A percentile compares a stretch with the other conserved stretches of the same genome.
phyloP scores from a whole-genome alignment of 2,329 filamentous ascomycete species.

The Elsinoe ampelina region DNA sequence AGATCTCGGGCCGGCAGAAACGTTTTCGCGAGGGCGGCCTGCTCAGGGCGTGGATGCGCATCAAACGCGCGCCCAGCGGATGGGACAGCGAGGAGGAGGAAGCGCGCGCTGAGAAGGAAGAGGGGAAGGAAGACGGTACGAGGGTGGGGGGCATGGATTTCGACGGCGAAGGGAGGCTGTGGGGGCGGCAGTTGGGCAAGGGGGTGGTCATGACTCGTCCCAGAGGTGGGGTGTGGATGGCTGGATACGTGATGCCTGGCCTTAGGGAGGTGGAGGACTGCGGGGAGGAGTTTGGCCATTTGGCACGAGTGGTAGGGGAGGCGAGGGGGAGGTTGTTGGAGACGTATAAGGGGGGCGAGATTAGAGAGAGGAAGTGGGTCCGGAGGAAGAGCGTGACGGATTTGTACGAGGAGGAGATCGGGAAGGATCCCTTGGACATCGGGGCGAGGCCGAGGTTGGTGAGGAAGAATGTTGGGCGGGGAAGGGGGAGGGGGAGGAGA shows the following conservation, averaged over 20 bases:
- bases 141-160: neutral
- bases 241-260: constrained; percentile 19
- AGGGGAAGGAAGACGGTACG: constrained; percentile 27
- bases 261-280: constrained; percentile 16
- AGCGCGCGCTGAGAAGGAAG: constrained; percentile 21
- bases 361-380: neutral
- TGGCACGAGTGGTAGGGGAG: neutral
- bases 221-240: constrained; percentile 6
- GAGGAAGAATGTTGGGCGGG: constrained; percentile 14
- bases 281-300: constrained; percentile 8
- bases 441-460: constrained; percentile 9
- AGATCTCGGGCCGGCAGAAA: constrained; percentile 53
- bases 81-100: constrained; percentile 40
- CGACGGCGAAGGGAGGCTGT: neutral
- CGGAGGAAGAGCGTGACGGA: constrained; percentile 8
- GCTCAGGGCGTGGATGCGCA: constrained; percentile 55
- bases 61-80: constrained; percentile 40
- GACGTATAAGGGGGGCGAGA: neutral
- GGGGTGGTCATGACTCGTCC: constrained; percentile 1
- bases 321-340: constrained; percentile 8
- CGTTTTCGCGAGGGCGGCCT: constrained; percentile 59
- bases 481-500: constrained; percentile 13
- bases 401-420: constrained; percentile 6
- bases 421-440: constrained; percentile 8
- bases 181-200: neutral